Evolutionary conservation across 352 stramenopile species (phyloP).

Genomic region (Phytophthora palmivora): DNA sequence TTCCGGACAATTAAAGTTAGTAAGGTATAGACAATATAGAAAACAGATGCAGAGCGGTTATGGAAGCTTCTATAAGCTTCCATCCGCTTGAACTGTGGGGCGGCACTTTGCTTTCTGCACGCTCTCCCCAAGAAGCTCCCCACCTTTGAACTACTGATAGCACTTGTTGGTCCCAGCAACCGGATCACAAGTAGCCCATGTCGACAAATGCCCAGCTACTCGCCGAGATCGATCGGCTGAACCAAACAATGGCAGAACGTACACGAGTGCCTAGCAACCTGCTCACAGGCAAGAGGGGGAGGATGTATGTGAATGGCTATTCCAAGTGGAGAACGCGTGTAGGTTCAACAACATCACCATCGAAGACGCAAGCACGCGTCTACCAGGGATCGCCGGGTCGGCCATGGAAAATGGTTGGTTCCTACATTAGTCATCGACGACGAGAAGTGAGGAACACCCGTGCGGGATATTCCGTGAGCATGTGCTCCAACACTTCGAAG

Average conservation of each 20-base stretch:
- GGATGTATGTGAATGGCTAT: neutral
- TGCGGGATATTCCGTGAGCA: neutral
- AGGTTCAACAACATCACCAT: neutral
- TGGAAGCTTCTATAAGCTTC: no score
- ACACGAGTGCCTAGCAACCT: slow-evolving; percentile 2
- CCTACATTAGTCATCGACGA: neutral
- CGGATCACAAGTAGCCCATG: slow-evolving; percentile 1
- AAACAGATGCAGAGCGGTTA: no score
- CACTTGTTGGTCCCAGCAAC: neutral
- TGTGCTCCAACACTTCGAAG: slow-evolving; percentile 9
- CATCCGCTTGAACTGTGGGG: no score
- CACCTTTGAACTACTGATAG: neutral
- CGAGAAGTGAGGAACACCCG: neutral
- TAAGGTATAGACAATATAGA: no score
- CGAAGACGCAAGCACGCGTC: neutral
- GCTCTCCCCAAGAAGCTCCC: no score
- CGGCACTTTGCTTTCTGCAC: no score
- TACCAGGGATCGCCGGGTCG: neutral
- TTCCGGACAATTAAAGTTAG: no score
- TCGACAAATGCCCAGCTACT: neutral
- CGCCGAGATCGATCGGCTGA: neutral
- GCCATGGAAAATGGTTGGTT: neutral
- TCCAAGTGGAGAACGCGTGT: neutral
- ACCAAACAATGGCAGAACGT: neutral
- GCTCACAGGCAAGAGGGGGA: slow-evolving; percentile 1